phyloP scores from a whole-genome alignment of 176 grass and related monocot genomes.

The Raddia guianensis region DNA sequence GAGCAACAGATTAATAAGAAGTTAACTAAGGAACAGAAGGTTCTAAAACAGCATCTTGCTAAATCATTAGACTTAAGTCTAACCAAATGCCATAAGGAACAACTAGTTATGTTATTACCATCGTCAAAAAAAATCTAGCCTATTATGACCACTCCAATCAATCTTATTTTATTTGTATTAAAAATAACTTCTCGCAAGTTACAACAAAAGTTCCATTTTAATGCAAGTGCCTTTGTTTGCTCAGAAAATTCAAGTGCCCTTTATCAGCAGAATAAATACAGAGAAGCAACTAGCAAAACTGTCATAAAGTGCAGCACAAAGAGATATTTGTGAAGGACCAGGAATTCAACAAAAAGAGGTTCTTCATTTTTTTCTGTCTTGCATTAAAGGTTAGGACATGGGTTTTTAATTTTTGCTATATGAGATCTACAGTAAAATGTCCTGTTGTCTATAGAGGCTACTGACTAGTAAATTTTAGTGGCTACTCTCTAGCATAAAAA shows the following conservation, averaged over 20 bases:
- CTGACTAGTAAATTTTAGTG: background rate
- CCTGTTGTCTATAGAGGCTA: background rate
- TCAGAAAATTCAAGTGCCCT: background rate
- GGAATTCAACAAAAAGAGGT: background rate
- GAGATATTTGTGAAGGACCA: background rate
- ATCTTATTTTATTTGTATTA: background rate
- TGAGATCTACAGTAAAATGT: background rate
- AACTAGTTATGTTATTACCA: background rate
- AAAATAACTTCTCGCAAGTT: background rate
- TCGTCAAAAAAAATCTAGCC: background rate
- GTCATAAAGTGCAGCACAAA: slow-evolving; percentile 3
- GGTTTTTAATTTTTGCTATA: background rate
- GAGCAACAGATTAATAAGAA: slow-evolving; percentile 3
- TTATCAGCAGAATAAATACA: background rate
- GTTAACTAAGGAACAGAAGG: background rate
- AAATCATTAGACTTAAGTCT: background rate
- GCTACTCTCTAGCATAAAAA: background rate
- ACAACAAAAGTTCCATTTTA: background rate
- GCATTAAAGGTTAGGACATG: background rate
- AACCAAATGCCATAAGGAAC: slow-evolving; percentile 16
- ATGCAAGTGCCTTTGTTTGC: background rate
- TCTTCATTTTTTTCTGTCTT: slow-evolving; percentile 20
- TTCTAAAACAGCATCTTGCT: background rate
- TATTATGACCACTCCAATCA: background rate
- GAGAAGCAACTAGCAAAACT: slow-evolving; percentile 4